Percentiles rank a stretch among this genome's conserved stretches.
phyloP scores from a whole-genome alignment of 768 basidiomycete species.

The Cystofilobasidium capitatum region DNA sequence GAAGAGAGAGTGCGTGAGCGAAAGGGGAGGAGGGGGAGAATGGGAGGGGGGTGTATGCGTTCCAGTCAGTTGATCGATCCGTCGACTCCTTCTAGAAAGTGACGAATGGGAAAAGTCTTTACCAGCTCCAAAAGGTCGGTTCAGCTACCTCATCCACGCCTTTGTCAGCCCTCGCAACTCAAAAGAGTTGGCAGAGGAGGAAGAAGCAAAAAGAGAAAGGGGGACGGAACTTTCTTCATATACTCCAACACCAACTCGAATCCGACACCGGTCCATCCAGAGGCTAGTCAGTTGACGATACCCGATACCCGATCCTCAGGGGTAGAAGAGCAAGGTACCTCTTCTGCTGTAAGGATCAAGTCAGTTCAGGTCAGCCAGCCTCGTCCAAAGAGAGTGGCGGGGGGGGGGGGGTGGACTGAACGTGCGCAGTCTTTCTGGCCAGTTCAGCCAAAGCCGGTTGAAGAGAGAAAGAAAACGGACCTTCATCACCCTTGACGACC shows the following conservation, averaged over 20 bases:
- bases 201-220: neutral
- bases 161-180: no score
- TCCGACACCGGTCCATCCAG: neutral
- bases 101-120: neutral
- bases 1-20: neutral
- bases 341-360: no score
- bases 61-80: neutral
- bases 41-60: neutral
- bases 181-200: neutral
- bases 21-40: neutral
- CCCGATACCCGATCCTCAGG: no score
- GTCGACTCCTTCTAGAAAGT: neutral
- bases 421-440: neutral
- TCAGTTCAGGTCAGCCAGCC: no score
- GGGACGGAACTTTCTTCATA: slow-evolving; percentile 10
- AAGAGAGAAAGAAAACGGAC: neutral
- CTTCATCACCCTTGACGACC: slow-evolving; percentile 23
- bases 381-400: neutral
- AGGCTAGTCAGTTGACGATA: neutral
- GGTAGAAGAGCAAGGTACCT: neutral
- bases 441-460: neutral
- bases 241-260: slow-evolving; percentile 16
- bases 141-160: slow-evolving; percentile 7
- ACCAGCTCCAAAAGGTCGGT: slow-evolving; percentile 23
- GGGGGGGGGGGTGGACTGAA: neutral